Evolutionary conservation across 2,329 filamentous ascomycete species (phyloP), one percentile per base, ranked within the genome.

Genomic region (Cylindrodendrum hubeiense): DNA sequence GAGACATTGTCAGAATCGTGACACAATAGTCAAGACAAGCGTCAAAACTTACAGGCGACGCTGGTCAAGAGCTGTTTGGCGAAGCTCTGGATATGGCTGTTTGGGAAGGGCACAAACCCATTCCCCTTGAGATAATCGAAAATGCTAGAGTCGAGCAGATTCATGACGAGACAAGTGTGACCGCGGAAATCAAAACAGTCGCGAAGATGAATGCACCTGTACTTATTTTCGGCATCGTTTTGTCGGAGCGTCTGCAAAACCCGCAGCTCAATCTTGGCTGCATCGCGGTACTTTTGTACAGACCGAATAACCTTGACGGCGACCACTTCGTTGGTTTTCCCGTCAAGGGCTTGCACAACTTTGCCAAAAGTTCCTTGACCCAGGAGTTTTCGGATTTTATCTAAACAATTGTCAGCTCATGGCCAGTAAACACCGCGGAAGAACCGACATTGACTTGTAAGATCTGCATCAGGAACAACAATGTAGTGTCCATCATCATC

Each of bases 291-390:
- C 79, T 99, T 99, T 76, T 97, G 96, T 10, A 99, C 96, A 1
- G 96, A 98, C 71, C 96, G 91, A 71, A 99, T 98, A 79, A 99
- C 97, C 80, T 99, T 99, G 80, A 99, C 93, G 33, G 96, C 96
- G 44, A 97, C 96, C 7, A 86, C 78, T 78, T 95, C 93, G 71
- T 91, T 91, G 68, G 90, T 90, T 73, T 88, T 88, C 66, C 89
- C 89, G 77, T 99, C 96, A 72, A 89, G 91, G 57, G 96, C 96
- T 79, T 98, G 92, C 13, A 99, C 96, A n/a, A 99, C 96, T 80
- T 99, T 99, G 76, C 96, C 96, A 77, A 99, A 99, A 0, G 96
- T 99, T 69, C 96, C 96, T 82, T 99, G 96, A 26, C 96, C 96
- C 15, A 99, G 90, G 30, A 98, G 86, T 73, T 94, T 94, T 66